Base-by-base conservation (phyloP, 2,329 filamentous ascomycete genomes). In the Metarhizium guizhouense region DNA sequence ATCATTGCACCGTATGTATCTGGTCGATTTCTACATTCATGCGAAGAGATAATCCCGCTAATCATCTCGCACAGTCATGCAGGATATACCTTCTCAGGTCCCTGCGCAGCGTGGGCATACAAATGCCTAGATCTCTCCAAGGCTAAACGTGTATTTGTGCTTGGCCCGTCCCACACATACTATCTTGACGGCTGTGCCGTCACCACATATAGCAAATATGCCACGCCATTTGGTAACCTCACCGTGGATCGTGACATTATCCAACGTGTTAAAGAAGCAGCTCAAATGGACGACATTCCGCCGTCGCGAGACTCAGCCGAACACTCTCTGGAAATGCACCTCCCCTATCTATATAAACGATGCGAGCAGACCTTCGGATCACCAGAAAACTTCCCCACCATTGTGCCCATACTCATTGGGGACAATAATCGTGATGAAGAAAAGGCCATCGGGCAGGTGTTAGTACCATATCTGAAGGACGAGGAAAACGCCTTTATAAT, bases 301-400 rank as follows among this genome's bases (percentile, higher is more conserved):
- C 72, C 70, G 18, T 65, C 74, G 4, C 76, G 84, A 6, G 94
- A 99, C 65, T 82, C 90, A 59, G 80, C 82, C 5, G 94, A 99
- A 71, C 94, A 99, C 72, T 96, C 90, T 53, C 80, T 97, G 2
- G 94, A 99, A 75, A 95, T 99, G 87, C 94, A 99, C 63, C 78
- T 97, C 8, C 93, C 94, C 0, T 96, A 95, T 66, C 87, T 97
- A 60, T 92, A 91, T 76, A 91, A 92, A 67, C 83, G 88, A 54
- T 78, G 84, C 2, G 65, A 79, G 52, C 73, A 77, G 56, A 77
- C 76, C 0, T 80, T 82, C 59, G 72, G 71, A 0, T 72, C 76
- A 0, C 66, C 72, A 0, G 72, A 79, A 1, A 66, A 79, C 4
- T 89, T 88, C 62, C 90, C 93, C 0, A 81, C 79, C 6, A 79